Evolutionary conservation across 371 early-diverging fungal species (phyloP), one percentile per base, ranked within the genome.

Genomic region (Parasitella parasitica): DNA sequence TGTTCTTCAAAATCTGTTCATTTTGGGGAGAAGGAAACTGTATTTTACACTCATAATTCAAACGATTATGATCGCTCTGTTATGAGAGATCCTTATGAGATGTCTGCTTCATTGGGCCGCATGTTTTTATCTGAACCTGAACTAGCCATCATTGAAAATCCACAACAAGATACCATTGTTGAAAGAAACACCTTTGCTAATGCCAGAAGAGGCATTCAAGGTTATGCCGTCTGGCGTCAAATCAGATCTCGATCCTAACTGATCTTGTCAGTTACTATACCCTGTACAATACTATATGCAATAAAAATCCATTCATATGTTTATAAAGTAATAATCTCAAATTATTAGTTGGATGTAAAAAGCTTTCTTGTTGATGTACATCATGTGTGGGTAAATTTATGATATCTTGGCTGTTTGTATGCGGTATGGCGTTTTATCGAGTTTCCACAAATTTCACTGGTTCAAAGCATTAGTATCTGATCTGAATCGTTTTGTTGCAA

Each of bases 41-140:
- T 78, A 1, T 78, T 54, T 54, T 78, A 73, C 54, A 78, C 78
- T 11, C 75, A 78, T 27, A 75, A 71, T 27, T 50, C 78, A 1
- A 27, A 63, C 9, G 78, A 78, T 22, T 78, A 78, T 38, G 78
- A 78, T 54, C 75, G 78, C 22, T 46, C 62, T 36, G 59, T 49
- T 15, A n/a, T 26, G 9, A 24, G 53, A 9, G 62, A 61, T 41
- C 4, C 61, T 18, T n/a, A 27, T 37, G 38, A 49, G 6, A 22
- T 64, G 13, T n/a, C 2, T 15, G 35, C 41, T 38, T 22, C 36
- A 7, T 57, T 61, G 22, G 66, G 56, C 30, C 28, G 24, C 18
- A 50, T 61, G 11, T 60, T 50, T 41, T 26, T 65, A 38, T 35
- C 27, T 20, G 57, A 61, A 34, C 26, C 39, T 37, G 56, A 55